phyloP scores from a whole-genome alignment of 495 filamentous ascomycete species.

The Patellaria atrata region DNA sequence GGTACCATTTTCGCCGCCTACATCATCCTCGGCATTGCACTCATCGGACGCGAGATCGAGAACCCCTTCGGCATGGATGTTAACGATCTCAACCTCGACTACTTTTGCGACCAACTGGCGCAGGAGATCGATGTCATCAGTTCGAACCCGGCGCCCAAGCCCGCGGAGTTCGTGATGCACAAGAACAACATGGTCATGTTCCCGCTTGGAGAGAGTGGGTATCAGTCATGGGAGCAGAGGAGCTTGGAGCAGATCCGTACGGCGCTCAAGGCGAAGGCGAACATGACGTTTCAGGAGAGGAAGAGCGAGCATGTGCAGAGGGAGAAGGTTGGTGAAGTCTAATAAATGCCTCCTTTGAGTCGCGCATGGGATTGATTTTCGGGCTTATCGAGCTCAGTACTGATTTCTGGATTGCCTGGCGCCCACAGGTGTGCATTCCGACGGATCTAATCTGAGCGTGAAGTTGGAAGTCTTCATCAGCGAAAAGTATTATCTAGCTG shows the following conservation, averaged over 20 bases:
- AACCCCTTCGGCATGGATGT: slow-evolving; percentile 88
- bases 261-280: slow-evolving; percentile 29
- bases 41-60: slow-evolving; percentile 59
- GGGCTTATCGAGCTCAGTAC: no score
- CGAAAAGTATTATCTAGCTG: no score
- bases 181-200: slow-evolving; percentile 52
- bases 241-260: slow-evolving; percentile 45
- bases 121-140: slow-evolving; percentile 64
- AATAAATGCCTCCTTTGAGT: no score
- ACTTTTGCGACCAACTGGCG: slow-evolving; percentile 60
- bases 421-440: no score
- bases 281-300: slow-evolving; percentile 14
- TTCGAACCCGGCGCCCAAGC: slow-evolving; percentile 37
- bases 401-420: no score
- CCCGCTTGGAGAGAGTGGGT: slow-evolving; percentile 47
- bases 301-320: background rate
- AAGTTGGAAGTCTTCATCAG: no score
- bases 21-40: slow-evolving; percentile 73
- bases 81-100: slow-evolving; percentile 73
- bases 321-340: no score
- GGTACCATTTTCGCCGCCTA: slow-evolving; percentile 63
- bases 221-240: slow-evolving; percentile 45
- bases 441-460: no score
- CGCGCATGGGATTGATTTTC: no score
- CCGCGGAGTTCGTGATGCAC: slow-evolving; percentile 42